Evolutionary conservation across 2,329 filamentous ascomycete genomes (phyloP).

Genomic region (Coleophoma eucalyptorum): DNA sequence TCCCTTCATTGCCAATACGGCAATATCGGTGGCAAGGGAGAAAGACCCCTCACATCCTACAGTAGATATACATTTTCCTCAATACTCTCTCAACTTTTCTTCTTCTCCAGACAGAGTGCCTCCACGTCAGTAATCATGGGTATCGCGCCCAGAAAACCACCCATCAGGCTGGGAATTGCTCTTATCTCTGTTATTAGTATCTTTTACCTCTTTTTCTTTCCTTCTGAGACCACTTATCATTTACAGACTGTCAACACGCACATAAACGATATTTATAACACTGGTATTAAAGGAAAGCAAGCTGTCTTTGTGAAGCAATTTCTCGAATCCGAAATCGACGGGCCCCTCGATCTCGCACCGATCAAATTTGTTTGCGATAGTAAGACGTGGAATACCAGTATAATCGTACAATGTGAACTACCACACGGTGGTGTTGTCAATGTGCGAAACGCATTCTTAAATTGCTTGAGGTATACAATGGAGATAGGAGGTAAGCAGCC

Average conservation of each 20-base stretch:
- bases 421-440: slow-evolving; percentile 35
- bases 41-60: no score
- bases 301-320: neutral
- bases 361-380: slow-evolving; percentile 1
- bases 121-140: slow-evolving; percentile 20
- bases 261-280: no score
- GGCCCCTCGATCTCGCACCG: neutral
- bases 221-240: neutral
- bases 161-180: neutral
- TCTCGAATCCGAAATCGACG: slow-evolving; percentile 2
- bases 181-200: neutral
- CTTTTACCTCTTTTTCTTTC: neutral
- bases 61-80: no score
- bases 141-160: neutral
- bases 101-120: no score
- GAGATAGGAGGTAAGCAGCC: slow-evolving; percentile 38
- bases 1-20: no score
- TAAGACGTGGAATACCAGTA: slow-evolving; percentile 12
- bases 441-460: slow-evolving; percentile 37
- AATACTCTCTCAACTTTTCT: no score
- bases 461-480: slow-evolving; percentile 40
- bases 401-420: slow-evolving; percentile 39
- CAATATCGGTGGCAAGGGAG: no score
- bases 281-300: neutral
- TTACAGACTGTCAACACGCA: no score